Conservation (phyloP, 192 early-diverging fungal species). For the Coemansia sp. region DNA sequence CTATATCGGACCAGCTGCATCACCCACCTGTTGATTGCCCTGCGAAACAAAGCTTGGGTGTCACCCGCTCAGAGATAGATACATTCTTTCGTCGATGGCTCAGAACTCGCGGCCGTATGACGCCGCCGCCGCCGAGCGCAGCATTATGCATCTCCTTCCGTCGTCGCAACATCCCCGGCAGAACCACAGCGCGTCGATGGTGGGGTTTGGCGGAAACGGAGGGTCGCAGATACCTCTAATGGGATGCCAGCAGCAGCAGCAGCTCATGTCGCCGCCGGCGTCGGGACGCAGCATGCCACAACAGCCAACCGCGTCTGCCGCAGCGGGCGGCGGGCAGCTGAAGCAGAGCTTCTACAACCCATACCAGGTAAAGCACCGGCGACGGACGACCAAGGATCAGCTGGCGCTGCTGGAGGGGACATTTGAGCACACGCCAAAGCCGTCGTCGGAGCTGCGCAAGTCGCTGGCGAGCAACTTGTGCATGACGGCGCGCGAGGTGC, state of each 20-base stretch:
- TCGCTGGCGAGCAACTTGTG: constrained; percentile 61
- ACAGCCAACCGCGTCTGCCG: not conserved
- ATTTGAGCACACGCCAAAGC: constrained; percentile 71
- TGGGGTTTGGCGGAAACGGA: not conserved
- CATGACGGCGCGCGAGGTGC: constrained; percentile 77
- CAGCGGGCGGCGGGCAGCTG: constrained; percentile 56
- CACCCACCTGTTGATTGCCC: not conserved
- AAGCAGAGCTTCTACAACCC: constrained; percentile 76
- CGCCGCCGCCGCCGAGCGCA: constrained; percentile 12
- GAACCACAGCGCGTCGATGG: constrained; percentile 1
- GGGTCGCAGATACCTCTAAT: not conserved
- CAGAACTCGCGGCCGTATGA: constrained; percentile 29
- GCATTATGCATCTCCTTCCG: constrained; percentile 17
- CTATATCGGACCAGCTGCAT: constrained; percentile 9
- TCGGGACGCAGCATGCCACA: constrained; percentile 9
- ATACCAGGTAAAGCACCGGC: constrained; percentile 75
- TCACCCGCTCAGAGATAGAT: constrained; percentile 5
- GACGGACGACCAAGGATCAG: constrained; percentile 73
- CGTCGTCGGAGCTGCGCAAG: constrained; percentile 65
- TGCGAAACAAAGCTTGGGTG: not conserved
- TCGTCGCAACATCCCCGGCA: constrained; percentile 10
- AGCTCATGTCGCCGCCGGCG: constrained; percentile 16
- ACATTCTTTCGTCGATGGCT: constrained; percentile 14
- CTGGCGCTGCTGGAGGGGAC: constrained; percentile 70
- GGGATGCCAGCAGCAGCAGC: constrained; percentile 11